Evolutionary conservation across 345 rosid genomes (phyloP).

Genomic region (Acer campestre): DNA sequence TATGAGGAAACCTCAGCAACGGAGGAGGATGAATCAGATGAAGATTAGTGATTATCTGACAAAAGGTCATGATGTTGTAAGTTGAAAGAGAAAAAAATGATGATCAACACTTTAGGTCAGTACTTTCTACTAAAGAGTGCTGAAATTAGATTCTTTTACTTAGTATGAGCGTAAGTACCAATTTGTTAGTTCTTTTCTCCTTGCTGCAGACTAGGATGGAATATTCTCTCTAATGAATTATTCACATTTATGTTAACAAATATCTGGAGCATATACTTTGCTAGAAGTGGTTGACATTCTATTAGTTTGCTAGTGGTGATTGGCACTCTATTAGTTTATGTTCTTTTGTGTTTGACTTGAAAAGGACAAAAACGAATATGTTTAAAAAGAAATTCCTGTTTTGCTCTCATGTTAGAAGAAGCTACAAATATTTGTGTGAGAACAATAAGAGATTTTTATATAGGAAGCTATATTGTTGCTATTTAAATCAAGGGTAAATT

Average conservation of each 20-base stretch:
- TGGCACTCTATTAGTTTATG: neutral
- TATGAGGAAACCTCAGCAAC: slow-evolving; percentile 42
- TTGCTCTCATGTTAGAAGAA: neutral
- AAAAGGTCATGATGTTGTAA: neutral
- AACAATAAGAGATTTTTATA: neutral
- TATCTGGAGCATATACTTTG: neutral
- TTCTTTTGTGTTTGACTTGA: neutral
- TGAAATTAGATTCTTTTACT: neutral
- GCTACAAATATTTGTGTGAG: neutral
- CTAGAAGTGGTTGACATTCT: neutral
- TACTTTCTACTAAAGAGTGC: neutral
- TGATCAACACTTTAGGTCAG: slow-evolving; percentile 1
- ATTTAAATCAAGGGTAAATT: no score
- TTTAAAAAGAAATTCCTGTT: neutral
- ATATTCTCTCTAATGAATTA: neutral
- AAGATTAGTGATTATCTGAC: slow-evolving; percentile 24
- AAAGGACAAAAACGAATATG: neutral
- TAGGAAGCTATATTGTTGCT: neutral
- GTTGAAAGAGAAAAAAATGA: neutral
- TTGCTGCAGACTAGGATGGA: neutral
- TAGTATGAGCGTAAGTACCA: neutral
- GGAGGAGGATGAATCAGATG: slow-evolving; percentile 53
- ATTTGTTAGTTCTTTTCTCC: neutral
- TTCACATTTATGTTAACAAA: neutral
- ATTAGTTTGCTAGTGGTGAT: neutral